A percentile compares a stretch with the other conserved stretches of the same genome.
Conservation (phyloP, 2,329 filamentous ascomycete species). For the Dothideomycetes sp. region DNA sequence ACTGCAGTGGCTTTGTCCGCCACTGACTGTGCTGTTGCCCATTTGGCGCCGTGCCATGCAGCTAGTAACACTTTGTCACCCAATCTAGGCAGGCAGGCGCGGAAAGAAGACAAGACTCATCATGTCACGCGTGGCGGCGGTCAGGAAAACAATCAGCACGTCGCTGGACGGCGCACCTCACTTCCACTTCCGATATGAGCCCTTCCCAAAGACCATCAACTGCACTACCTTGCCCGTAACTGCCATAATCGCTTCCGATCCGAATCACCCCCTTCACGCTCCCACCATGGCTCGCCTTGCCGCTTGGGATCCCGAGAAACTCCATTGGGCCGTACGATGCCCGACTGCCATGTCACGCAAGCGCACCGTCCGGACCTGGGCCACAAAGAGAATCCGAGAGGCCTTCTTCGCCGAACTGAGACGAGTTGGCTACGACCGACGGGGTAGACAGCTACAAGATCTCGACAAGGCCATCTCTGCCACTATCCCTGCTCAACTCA, state of each 20-base stretch:
- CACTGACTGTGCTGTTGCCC: no score
- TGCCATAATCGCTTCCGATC: slow-evolving; percentile 13
- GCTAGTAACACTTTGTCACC: no score
- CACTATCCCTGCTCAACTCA: neutral
- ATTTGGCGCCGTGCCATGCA: no score
- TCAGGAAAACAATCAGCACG: no score
- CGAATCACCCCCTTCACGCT: slow-evolving; percentile 21
- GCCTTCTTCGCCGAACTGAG: slow-evolving; percentile 36
- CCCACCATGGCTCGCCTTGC: slow-evolving; percentile 16
- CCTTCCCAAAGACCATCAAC: slow-evolving; percentile 15
- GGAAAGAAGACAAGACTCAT: neutral
- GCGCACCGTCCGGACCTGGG: slow-evolving; percentile 36
- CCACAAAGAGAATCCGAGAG: slow-evolving; percentile 29
- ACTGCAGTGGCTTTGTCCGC: no score
- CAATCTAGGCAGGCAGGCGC: no score
- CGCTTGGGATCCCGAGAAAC: slow-evolving; percentile 22
- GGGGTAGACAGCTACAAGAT: neutral
- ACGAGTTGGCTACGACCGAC: slow-evolving; percentile 28
- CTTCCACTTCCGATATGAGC: slow-evolving; percentile 10
- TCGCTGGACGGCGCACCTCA: no score
- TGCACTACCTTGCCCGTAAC: slow-evolving; percentile 16
- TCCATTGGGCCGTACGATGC: slow-evolving; percentile 38
- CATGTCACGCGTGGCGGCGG: neutral
- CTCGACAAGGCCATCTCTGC: no score
- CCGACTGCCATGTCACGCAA: slow-evolving; percentile 23